Conservation (phyloP, 2,329 filamentous ascomycete species). For the Blumeria hordei region DNA sequence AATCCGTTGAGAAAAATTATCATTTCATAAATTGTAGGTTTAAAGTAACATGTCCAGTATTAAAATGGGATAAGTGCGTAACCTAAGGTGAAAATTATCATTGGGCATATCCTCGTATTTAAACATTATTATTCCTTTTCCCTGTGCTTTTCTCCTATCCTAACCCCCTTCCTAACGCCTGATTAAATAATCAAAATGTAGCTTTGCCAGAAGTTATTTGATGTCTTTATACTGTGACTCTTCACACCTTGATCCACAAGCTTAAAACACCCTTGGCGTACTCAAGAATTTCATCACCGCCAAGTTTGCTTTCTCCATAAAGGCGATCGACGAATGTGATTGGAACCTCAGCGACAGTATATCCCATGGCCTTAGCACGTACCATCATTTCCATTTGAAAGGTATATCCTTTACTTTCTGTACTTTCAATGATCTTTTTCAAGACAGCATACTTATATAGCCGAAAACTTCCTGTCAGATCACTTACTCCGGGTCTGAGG, state of each 20-base stretch:
- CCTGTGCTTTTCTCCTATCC: no score
- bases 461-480: conserved; percentile 83
- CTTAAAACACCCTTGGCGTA: conserved; percentile 70
- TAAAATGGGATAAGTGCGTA: no score
- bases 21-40: no score
- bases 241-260: conserved; percentile 53
- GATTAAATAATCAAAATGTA: no score
- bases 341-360: conserved; percentile 78
- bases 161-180: no score
- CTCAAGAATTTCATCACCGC: conserved; percentile 85
- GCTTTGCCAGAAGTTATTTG: no score
- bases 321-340: conserved; percentile 90
- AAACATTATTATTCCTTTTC: no score
- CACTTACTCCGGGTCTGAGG: conserved; percentile 76
- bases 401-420: conserved; percentile 88
- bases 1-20: no score
- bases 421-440: conserved; percentile 71
- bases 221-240: not conserved
- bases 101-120: no score
- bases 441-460: conserved; percentile 82
- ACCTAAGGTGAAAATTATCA: no score
- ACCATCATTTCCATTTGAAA: conserved; percentile 99
- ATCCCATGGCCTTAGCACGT: conserved; percentile 85
- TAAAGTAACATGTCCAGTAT: no score
- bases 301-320: conserved; percentile 88